These are phyloP conservation scores for Arctium lappa DNA, from an alignment of 129 eudicot species.

Conservation along the genomic window DNA sequence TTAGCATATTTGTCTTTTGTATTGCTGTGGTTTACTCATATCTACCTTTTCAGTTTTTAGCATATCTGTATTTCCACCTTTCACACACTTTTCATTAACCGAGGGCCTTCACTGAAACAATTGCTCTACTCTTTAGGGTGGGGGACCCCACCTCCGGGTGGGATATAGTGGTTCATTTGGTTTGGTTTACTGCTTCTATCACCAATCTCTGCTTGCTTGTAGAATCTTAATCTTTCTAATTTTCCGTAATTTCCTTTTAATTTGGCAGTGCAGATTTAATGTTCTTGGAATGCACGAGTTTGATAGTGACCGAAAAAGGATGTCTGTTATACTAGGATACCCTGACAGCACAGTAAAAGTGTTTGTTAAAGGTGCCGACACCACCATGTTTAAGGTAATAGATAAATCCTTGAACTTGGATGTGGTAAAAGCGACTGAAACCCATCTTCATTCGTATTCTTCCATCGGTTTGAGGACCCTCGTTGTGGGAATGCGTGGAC, in stretches of 20 bases:
- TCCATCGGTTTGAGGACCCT: slow-evolving; percentile 86
- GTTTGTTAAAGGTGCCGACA: slow-evolving; percentile 92
- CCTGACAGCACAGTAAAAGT: slow-evolving; percentile 80
- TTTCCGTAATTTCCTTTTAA: not conserved
- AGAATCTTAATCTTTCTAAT: not conserved
- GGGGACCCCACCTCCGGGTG: no score
- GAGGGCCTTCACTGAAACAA: no score
- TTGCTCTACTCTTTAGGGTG: no score
- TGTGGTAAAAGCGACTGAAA: slow-evolving; percentile 53
- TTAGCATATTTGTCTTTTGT: no score
- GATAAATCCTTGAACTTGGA: slow-evolving; percentile 49
- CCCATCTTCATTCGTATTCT: slow-evolving; percentile 74
- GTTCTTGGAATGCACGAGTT: slow-evolving; percentile 98
- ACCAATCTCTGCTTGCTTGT: no score
- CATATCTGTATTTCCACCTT: no score
- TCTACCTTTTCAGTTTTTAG: no score
- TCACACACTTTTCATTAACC: no score
- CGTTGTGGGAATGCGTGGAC: slow-evolving; percentile 78
- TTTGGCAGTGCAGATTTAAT: slow-evolving; percentile 57
- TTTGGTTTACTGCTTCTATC: no score
- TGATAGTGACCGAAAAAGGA: slow-evolving; percentile 95
- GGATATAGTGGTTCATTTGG: no score
- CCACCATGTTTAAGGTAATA: slow-evolving; percentile 71
- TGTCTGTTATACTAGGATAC: slow-evolving; percentile 94
- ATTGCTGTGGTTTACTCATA: no score